Conservation (phyloP, 148 eudicot species). For the Dianthus caryophyllus region DNA sequence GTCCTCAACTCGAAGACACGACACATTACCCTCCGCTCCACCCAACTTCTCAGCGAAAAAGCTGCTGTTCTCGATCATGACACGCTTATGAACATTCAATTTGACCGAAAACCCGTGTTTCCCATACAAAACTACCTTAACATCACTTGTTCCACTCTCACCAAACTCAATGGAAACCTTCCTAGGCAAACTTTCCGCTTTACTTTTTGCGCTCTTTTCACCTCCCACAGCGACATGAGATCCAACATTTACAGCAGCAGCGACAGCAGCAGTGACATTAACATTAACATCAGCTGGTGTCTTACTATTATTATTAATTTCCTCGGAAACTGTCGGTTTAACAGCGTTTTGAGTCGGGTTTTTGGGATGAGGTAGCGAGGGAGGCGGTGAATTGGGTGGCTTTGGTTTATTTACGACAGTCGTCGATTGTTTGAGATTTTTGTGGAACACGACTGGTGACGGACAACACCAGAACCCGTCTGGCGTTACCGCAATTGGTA, state of each 20-base stretch:
- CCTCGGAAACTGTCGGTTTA: constrained; percentile 31
- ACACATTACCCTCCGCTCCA: constrained; percentile 34
- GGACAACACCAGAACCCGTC: constrained; percentile 98
- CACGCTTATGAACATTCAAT: constrained; percentile 71
- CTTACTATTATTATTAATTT: constrained; percentile 25
- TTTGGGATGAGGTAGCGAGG: constrained; percentile 29
- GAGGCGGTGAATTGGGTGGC: constrained; percentile 14
- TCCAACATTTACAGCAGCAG: constrained; percentile 19
- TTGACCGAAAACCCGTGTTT: constrained; percentile 73
- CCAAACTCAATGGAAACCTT: constrained; percentile 93
- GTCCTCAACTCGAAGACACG: constrained; percentile 54
- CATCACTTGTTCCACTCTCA: constrained; percentile 70
- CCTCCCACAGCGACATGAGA: constrained; percentile 23
- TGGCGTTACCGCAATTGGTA: constrained; percentile 92
- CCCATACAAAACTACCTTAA: constrained; percentile 64
- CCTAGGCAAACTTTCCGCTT: constrained; percentile 52
- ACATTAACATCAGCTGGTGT: constrained; percentile 22
- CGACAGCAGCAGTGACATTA: constrained; percentile 15
- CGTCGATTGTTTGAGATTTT: constrained; percentile 47
- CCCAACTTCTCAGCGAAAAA: constrained; percentile 54
- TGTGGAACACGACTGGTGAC: constrained; percentile 72
- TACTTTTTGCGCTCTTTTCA: constrained; percentile 34
- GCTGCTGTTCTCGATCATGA: constrained; percentile 47
- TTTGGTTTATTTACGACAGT: constrained; percentile 55
- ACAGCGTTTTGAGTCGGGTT: constrained; percentile 27